Conservation (phyloP, 2,329 filamentous ascomycete species). For the Microascus cirrosus region DNA sequence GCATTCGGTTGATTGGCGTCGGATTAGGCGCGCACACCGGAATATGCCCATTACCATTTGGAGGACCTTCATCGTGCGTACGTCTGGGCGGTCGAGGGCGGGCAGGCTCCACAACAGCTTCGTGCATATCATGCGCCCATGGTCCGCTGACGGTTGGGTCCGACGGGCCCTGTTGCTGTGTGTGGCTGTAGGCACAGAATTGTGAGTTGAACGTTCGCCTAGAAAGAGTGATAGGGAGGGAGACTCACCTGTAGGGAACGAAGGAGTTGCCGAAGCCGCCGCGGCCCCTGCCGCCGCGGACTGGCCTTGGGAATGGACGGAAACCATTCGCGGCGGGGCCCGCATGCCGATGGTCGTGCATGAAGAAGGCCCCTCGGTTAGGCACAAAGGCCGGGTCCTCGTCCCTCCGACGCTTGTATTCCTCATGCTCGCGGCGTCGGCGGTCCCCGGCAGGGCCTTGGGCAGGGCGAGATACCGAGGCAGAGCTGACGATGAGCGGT, state of each 20-base stretch:
- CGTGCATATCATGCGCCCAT: constrained; percentile 95
- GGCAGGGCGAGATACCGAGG: constrained; percentile 29
- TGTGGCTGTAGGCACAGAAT: constrained; percentile 14
- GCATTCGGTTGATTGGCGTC: constrained; percentile 59
- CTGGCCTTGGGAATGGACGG: constrained; percentile 53
- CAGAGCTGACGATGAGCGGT: constrained; percentile 44
- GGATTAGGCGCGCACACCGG: constrained; percentile 47
- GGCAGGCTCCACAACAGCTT: constrained; percentile 43
- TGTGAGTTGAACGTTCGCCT: constrained; percentile 13
- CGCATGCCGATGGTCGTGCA: constrained; percentile 83
- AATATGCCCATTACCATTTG: constrained; percentile 44
- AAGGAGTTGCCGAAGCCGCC: constrained; percentile 46
- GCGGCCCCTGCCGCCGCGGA: constrained; percentile 51
- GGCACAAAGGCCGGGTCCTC: constrained; percentile 89
- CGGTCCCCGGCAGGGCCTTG: constrained; percentile 55
- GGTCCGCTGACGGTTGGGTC: constrained; percentile 60
- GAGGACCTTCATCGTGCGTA: constrained; percentile 30
- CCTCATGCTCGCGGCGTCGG: constrained; percentile 76
- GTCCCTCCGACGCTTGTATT: constrained; percentile 79
- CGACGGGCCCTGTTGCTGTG: constrained; percentile 25
- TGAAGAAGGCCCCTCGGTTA: constrained; percentile 89
- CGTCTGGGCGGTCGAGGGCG: constrained; percentile 27
- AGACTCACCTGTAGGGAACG: constrained; percentile 52
- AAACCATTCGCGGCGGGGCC: constrained; percentile 71
- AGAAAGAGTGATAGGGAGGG: neutral